These are phyloP conservation scores for Penicillium riverlandense DNA, from an alignment of 495 filamentous ascomycete genomes.

Conservation along the genomic window DNA sequence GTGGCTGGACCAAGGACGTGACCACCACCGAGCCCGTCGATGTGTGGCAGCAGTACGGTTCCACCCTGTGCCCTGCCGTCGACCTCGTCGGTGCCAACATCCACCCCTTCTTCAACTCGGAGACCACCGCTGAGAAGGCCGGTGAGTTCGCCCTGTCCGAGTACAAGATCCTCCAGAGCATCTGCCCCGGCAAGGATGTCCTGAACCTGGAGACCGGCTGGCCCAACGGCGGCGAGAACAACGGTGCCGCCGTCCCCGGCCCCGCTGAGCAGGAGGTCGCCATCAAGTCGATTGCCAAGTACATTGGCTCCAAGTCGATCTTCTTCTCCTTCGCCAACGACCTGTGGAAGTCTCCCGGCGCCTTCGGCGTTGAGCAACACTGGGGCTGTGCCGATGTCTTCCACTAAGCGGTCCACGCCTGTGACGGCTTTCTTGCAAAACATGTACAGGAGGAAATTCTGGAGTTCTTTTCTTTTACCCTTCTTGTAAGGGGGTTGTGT, in stretches of 20 bases:
- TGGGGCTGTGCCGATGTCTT: constrained; percentile 63
- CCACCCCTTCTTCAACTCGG: constrained; percentile 88
- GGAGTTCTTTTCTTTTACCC: constrained; percentile 18
- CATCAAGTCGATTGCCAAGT: constrained; percentile 53
- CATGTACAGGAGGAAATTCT: constrained; percentile 26
- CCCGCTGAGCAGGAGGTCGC: constrained; percentile 61
- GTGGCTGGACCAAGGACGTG: constrained; percentile 66
- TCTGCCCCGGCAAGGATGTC: constrained; percentile 59
- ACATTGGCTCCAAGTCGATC: constrained; percentile 52
- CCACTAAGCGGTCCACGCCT: constrained; percentile 19
- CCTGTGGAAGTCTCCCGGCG: constrained; percentile 68
- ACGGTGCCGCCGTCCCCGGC: constrained; percentile 66
- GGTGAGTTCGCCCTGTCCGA: constrained; percentile 66
- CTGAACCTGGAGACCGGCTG: constrained; percentile 88
- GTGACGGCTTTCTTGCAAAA: constrained; percentile 14
- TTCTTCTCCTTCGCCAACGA: constrained; percentile 81
- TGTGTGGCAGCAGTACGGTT: constrained; percentile 51
- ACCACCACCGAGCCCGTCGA: constrained; percentile 85
- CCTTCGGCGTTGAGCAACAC: constrained; percentile 67
- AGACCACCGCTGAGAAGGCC: constrained; percentile 51
- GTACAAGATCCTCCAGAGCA: constrained; percentile 53
- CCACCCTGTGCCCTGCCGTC: constrained; percentile 59
- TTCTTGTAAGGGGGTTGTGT: constrained; percentile 2
- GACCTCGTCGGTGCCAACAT: constrained; percentile 79
- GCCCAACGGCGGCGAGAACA: constrained; percentile 62